These are phyloP conservation scores for Talaromyces sp. DNA, from an alignment of 2,329 filamentous ascomycete genomes.

Conservation along the genomic window DNA sequence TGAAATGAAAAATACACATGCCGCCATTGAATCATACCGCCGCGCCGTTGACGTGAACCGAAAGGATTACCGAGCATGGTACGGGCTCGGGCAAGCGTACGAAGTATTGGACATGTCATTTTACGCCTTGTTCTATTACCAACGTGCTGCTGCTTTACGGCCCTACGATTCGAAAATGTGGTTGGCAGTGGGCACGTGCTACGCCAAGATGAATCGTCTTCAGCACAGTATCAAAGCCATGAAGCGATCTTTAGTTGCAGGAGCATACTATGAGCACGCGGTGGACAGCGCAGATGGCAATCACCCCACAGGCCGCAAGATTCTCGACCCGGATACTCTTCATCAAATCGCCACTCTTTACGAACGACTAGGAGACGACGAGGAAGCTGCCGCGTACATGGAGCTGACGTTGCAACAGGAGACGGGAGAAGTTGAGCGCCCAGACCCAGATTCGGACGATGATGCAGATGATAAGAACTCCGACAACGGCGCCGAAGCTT, in stretches of 20 bases:
- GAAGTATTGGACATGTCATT: slow-evolving; percentile 97
- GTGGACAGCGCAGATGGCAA: slow-evolving; percentile 34
- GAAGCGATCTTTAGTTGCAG: slow-evolving; percentile 83
- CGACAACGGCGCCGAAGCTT: slow-evolving; percentile 29
- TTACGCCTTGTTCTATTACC: slow-evolving; percentile 96
- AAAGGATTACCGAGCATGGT: slow-evolving; percentile 96
- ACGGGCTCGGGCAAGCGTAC: slow-evolving; percentile 92
- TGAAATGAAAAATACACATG: slow-evolving; percentile 96
- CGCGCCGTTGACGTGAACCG: slow-evolving; percentile 93
- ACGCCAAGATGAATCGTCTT: slow-evolving; percentile 79
- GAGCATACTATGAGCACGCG: slow-evolving; percentile 73
- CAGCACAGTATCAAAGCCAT: slow-evolving; percentile 92
- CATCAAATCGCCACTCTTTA: slow-evolving; percentile 87
- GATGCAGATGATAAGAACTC: slow-evolving; percentile 24
- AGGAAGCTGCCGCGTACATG: slow-evolving; percentile 89
- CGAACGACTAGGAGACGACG: slow-evolving; percentile 68
- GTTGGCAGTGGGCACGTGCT: slow-evolving; percentile 89
- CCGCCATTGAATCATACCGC: slow-evolving; percentile 93
- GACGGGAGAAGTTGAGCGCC: slow-evolving; percentile 54
- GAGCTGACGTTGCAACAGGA: slow-evolving; percentile 92
- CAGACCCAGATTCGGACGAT: slow-evolving; percentile 31
- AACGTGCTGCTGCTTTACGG: slow-evolving; percentile 85
- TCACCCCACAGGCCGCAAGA: slow-evolving; percentile 43
- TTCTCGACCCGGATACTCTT: slow-evolving; percentile 85
- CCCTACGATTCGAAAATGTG: slow-evolving; percentile 98